phyloP scores from a whole-genome alignment of 768 basidiomycete species.

The Lactarius quietus region DNA sequence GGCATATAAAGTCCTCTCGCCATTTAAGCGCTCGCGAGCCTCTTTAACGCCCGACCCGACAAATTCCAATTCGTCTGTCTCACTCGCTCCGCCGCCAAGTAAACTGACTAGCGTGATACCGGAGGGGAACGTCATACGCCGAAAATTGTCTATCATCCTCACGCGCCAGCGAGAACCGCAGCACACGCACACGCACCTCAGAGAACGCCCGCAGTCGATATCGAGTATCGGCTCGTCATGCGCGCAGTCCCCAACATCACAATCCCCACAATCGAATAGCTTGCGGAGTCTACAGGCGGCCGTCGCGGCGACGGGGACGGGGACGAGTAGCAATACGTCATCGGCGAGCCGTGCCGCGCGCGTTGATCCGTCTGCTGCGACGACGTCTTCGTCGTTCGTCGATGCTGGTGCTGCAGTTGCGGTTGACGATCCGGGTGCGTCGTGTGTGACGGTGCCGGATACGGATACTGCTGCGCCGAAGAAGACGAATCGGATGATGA shows the following conservation, averaged over 20 bases:
- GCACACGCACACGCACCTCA: conserved; percentile 39
- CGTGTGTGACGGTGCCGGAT: background rate
- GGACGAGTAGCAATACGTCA: background rate
- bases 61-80: conserved; percentile 23
- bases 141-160: conserved; percentile 37
- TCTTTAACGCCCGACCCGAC: conserved; percentile 22
- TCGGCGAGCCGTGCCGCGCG: conserved; percentile 33
- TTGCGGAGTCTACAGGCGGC: conserved; percentile 54
- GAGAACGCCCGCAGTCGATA: conserved; percentile 47
- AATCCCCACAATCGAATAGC: conserved; percentile 47
- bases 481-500: conserved; percentile 3
- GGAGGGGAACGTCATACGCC: conserved; percentile 24
- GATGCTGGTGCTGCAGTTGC: background rate
- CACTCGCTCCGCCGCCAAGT: background rate
- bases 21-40: conserved; percentile 24
- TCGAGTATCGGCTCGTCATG: conserved; percentile 46
- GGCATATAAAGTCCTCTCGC: conserved; percentile 31
- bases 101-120: conserved; percentile 2
- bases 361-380: background rate
- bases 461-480: background rate
- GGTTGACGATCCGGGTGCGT: background rate
- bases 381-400: background rate
- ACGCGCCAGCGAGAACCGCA: conserved; percentile 32
- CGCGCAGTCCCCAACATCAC: conserved; percentile 31
- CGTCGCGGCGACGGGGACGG: background rate